Evolutionary conservation across 441 rosid species (phyloP).

Genomic region (Adansonia madagascariensis): DNA sequence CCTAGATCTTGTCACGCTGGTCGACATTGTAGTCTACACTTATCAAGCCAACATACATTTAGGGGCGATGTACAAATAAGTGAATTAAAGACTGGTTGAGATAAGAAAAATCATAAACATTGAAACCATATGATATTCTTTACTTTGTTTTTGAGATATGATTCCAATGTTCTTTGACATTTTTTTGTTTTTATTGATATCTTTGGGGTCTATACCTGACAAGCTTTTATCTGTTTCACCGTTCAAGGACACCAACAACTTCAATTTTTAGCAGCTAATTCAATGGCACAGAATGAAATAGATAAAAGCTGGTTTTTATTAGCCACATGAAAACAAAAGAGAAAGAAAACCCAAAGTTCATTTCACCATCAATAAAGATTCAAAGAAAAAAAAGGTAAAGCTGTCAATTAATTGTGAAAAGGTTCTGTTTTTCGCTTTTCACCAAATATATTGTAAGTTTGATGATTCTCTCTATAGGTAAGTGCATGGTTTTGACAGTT

Average conservation of each 20-base stretch:
- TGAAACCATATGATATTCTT: too few relatives aligned
- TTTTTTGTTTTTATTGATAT: neutral
- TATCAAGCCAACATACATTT: too few relatives aligned
- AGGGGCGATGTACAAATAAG: too few relatives aligned
- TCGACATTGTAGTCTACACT: too few relatives aligned
- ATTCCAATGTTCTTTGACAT: neutral
- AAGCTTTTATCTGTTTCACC: neutral
- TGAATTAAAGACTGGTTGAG: too few relatives aligned
- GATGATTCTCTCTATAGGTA: slow-evolving; percentile 32
- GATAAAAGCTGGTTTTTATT: neutral
- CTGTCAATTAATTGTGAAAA: neutral
- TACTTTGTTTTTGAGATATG: too few relatives aligned
- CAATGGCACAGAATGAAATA: neutral
- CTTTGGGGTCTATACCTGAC: neutral
- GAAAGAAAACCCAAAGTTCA: too few relatives aligned
- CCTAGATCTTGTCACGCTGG: too few relatives aligned
- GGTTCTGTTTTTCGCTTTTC: slow-evolving; percentile 13
- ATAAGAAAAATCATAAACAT: too few relatives aligned
- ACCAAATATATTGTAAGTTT: neutral
- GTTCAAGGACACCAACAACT: neutral
- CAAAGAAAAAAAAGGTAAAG: neutral
- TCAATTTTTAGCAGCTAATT: neutral
- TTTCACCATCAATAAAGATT: too few relatives aligned
- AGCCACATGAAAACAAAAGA: neutral
- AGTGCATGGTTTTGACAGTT: slow-evolving; percentile 30